Conservation (phyloP, 176 grass and related monocot genomes). For the Pontederia crassipes region DNA sequence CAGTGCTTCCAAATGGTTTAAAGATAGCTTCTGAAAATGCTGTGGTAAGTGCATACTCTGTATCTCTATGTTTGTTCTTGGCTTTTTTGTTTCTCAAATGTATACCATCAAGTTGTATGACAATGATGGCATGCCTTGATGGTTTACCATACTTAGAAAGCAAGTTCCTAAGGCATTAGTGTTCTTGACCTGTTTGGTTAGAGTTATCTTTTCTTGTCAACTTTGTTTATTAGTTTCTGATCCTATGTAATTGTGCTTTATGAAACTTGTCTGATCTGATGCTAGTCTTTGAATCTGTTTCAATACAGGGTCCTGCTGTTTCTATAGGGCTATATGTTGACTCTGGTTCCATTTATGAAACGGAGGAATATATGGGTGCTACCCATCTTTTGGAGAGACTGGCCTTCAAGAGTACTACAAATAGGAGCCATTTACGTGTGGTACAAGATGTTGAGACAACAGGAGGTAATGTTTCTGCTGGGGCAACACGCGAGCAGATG, state of each 20-base stretch:
- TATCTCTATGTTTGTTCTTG: not conserved
- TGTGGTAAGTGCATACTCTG: slow-evolving; percentile 22
- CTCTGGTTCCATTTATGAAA: slow-evolving; percentile 79
- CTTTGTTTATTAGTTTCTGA: not conserved
- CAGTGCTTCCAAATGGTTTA: slow-evolving; percentile 68
- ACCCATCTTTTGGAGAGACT: slow-evolving; percentile 61
- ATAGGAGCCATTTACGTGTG: slow-evolving; percentile 46
- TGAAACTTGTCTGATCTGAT: not conserved
- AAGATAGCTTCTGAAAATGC: slow-evolving; percentile 64
- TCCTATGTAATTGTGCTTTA: not conserved
- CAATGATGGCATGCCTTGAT: no score
- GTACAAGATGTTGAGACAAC: slow-evolving; percentile 48
- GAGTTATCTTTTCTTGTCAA: no score
- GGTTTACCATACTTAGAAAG: no score
- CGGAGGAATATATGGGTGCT: slow-evolving; percentile 27
- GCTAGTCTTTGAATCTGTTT: not conserved
- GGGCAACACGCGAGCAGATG: slow-evolving; percentile 63
- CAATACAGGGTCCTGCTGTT: slow-evolving; percentile 51
- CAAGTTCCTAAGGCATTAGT: no score
- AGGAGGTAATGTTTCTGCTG: slow-evolving; percentile 45
- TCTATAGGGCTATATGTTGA: slow-evolving; percentile 63
- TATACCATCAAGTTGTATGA: not conserved
- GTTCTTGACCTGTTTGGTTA: no score
- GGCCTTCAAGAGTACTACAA: slow-evolving; percentile 76
- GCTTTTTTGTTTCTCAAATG: not conserved